A percentile compares a stretch with the other conserved stretches of the same genome.
phyloP scores from a whole-genome alignment of 2,329 filamentous ascomycete genomes.

The Fonsecaea nubica region DNA sequence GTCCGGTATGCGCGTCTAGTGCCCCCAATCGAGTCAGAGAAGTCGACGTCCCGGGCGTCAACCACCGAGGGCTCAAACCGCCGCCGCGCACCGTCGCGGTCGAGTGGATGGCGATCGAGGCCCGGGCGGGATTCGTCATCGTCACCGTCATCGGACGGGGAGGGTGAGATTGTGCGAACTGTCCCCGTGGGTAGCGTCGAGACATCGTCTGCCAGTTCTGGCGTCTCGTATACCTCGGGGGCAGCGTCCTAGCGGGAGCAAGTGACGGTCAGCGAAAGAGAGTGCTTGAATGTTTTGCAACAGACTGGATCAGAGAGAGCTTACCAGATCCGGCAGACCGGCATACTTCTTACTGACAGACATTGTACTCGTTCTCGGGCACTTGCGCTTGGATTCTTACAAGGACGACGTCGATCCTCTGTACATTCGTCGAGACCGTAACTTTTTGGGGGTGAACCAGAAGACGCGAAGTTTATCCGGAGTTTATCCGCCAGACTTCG shows the following conservation, averaged over 20 bases:
- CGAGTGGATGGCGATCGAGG: slow-evolving; percentile 78
- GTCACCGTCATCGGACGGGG: slow-evolving; percentile 52
- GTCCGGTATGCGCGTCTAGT: slow-evolving; percentile 85
- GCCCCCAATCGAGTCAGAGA: slow-evolving; percentile 83
- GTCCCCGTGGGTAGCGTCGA: slow-evolving; percentile 73
- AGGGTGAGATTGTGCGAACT: slow-evolving; percentile 62
- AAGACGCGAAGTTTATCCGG: slow-evolving; percentile 3
- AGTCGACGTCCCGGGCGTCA: slow-evolving; percentile 79
- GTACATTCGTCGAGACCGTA: background rate
- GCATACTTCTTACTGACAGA: slow-evolving; percentile 82
- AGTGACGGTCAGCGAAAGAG: background rate
- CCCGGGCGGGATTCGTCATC: slow-evolving; percentile 63
- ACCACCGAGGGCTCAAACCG: slow-evolving; percentile 78
- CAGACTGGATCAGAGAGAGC: slow-evolving; percentile 37
- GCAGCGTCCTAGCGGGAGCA: slow-evolving; percentile 72
- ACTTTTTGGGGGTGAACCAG: background rate
- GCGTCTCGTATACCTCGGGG: slow-evolving; percentile 95
- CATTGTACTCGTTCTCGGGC: slow-evolving; percentile 56
- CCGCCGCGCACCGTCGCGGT: slow-evolving; percentile 78
- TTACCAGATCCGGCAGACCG: slow-evolving; percentile 77
- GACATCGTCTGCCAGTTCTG: slow-evolving; percentile 86
- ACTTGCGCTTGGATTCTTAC: background rate
- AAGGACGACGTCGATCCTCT: background rate
- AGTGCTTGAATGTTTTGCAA: background rate
- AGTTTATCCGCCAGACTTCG: background rate